These are phyloP conservation scores for Coniochaeta pulveracea DNA, from an alignment of 2,329 filamentous ascomycete species.

Conservation along the genomic window DNA sequence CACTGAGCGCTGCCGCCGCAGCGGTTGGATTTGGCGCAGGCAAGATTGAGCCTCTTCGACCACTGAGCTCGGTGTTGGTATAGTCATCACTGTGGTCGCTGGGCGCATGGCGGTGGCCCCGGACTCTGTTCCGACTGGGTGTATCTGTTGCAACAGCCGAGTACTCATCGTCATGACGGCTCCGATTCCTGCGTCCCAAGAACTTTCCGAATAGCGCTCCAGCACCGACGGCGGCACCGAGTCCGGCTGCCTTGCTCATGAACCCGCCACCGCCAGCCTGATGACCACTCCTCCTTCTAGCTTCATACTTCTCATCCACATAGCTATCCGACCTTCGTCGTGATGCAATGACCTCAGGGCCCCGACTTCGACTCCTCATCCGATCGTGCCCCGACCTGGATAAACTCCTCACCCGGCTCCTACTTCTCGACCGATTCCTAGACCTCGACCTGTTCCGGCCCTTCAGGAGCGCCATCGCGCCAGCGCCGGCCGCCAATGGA, in stretches of 20 bases:
- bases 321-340: conserved; percentile 45
- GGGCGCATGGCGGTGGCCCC: conserved; percentile 21
- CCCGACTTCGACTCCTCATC: conserved; percentile 23
- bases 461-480: conserved; percentile 32
- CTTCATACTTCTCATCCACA: conserved; percentile 55
- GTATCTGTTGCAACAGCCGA: conserved; percentile 53
- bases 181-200: conserved; percentile 38
- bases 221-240: conserved; percentile 51
- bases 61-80: conserved; percentile 16
- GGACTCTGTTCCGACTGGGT: conserved; percentile 33
- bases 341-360: conserved; percentile 40
- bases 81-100: conserved; percentile 36
- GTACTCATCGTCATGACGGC: conserved; percentile 41
- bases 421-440: conserved; percentile 26
- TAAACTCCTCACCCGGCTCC: conserved; percentile 25
- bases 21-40: conserved; percentile 24
- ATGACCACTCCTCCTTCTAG: conserved; percentile 21
- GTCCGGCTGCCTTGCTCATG: conserved; percentile 46
- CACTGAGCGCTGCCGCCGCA: conserved; percentile 33
- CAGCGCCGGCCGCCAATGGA: conserved; percentile 40
- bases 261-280: conserved; percentile 45
- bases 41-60: conserved; percentile 20
- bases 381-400: conserved; percentile 22
- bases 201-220: conserved; percentile 49
- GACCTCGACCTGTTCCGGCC: conserved; percentile 31